Evolutionary conservation across 2,329 filamentous ascomycete genomes (phyloP).

Genomic region (Curvularia sp.): DNA sequence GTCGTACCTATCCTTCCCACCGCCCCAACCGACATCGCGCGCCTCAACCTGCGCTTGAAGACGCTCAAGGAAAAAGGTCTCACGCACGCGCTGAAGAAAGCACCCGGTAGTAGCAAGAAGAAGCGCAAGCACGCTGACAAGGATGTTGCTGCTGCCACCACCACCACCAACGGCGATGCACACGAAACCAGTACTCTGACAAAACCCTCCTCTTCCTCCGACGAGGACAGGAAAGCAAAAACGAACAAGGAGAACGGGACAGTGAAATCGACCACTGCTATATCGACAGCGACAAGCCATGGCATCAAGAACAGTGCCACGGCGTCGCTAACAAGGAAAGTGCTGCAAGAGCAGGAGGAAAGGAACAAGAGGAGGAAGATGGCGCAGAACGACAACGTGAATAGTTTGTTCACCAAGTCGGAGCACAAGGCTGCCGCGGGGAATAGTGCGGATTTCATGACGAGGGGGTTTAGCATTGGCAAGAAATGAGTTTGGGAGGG

Average conservation of each 20-base stretch:
- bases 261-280: background rate
- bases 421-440: conserved; percentile 45
- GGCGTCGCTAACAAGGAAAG: conserved; percentile 82
- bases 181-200: conserved; percentile 14
- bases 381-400: conserved; percentile 61
- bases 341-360: conserved; percentile 85
- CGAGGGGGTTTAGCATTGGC: conserved; percentile 55
- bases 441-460: conserved; percentile 60
- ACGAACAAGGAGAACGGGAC: conserved; percentile 22
- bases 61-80: conserved; percentile 75
- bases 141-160: conserved; percentile 40
- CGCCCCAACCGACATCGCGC: conserved; percentile 72
- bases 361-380: conserved; percentile 80
- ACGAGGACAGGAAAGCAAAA: conserved; percentile 34
- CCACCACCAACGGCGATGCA: conserved; percentile 36
- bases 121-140: conserved; percentile 73
- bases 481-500: conserved; percentile 36
- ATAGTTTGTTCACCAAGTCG: conserved; percentile 55
- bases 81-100: conserved; percentile 89
- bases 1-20: conserved; percentile 83
- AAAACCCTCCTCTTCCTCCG: conserved; percentile 29
- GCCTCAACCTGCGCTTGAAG: conserved; percentile 70
- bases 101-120: conserved; percentile 67
- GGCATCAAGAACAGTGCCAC: conserved; percentile 90
- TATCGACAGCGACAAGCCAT: conserved; percentile 34